Evolutionary conservation across 106 monocot species (phyloP).

Genomic region (Dioscorea alata): DNA sequence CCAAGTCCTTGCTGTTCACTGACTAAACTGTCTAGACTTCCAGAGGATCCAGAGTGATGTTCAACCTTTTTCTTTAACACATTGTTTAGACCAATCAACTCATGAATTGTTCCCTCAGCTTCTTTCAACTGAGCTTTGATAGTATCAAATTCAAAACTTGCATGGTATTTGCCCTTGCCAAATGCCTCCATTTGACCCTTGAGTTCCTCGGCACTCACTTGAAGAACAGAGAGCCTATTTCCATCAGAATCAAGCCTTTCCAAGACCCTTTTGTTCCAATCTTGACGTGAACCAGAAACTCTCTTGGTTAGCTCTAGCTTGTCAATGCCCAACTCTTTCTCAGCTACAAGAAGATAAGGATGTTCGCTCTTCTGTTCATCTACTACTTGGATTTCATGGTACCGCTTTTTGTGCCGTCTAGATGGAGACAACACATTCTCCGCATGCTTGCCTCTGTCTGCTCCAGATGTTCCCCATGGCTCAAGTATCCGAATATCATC

Average conservation of each 20-base stretch:
- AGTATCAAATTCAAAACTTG: constrained; percentile 27
- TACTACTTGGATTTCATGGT: constrained; percentile 22
- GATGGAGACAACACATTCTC: no score
- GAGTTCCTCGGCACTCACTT: constrained; percentile 32
- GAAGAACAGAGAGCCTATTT: constrained; percentile 38
- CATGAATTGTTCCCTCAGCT: constrained; percentile 24
- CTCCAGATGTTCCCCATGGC: constrained; percentile 36
- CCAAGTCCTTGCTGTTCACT: constrained; percentile 6
- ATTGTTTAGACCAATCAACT: constrained; percentile 39
- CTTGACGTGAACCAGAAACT: constrained; percentile 4
- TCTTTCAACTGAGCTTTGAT: constrained; percentile 35
- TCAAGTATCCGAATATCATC: constrained; percentile 36
- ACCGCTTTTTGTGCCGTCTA: background rate
- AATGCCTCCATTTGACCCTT: constrained; percentile 32
- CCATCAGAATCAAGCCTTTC: constrained; percentile 47
- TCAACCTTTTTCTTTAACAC: constrained; percentile 37
- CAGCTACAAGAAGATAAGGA: constrained; percentile 30
- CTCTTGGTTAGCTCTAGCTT: constrained; percentile 18
- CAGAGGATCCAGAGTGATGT: constrained; percentile 12
- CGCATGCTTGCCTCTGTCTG: constrained; percentile 5
- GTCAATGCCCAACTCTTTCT: constrained; percentile 39
- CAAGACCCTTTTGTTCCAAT: constrained; percentile 22
- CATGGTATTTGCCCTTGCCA: constrained; percentile 13
- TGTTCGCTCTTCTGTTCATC: constrained; percentile 29
- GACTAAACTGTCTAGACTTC: background rate